Base-by-base conservation (phyloP, 805 yeast species). In the Hanseniaspora thailandica region DNA sequence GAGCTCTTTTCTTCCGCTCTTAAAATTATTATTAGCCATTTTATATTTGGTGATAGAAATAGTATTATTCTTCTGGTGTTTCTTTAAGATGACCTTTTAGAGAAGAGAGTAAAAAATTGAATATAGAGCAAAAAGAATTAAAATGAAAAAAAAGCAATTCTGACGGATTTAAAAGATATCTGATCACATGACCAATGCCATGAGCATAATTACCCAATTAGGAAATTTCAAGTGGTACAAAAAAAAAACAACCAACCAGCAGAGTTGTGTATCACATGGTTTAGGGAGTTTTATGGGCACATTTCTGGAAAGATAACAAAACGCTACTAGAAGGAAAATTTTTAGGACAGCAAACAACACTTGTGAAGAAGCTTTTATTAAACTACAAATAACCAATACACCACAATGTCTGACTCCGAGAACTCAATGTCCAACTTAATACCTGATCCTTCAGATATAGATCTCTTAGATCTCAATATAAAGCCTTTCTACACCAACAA, bases 1-100 rank as follows among this genome's bases (percentile, higher is more conserved):
- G 61, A 79, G 61, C 56, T 80, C 80, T 48, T 72, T 72, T 63
- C 93, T 73, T 2, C 90, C 93, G 57, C 68, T 57, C 57, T 72
- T 69, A 41, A 61, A 59, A 40, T 54, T 54, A 30, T 53, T 55
- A 30, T 47, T 57, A 20, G 35, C 44, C 51, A 47, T 47, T 45
- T n/a, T 46, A 9, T 26, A 22, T 17, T 5, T 4, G 9, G 5
- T n/a, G n/a, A n/a, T n/a, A n/a, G n/a, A n/a, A n/a, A n/a, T 33
- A 35, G 22, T 1, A 23, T 2, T 28, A 5, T 36, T 25, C 5
- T 22, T 22, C 5, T 15, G n/a, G n/a, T 28, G n/a, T n/a, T 44
- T 36, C 22, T 28, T 41, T 12, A 26, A 26, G 4, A 6, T 45
- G 26, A 31, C n/a, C 33, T 20, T 34, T 44, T 20, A 28, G 28